These are phyloP conservation scores for Aspergillus candidus DNA, from an alignment of 2,329 filamentous ascomycete genomes.

Conservation along the genomic window DNA sequence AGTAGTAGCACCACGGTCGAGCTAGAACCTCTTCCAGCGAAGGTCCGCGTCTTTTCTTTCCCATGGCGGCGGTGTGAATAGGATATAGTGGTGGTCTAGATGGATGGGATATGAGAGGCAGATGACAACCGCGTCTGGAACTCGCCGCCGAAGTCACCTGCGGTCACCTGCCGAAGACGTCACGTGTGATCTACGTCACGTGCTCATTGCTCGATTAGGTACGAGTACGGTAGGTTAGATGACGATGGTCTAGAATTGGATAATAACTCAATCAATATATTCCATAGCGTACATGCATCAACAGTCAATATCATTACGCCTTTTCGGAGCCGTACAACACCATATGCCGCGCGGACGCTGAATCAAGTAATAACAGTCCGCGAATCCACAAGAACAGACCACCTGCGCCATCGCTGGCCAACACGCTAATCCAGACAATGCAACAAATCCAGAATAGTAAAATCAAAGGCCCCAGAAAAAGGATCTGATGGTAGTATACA, in stretches of 20 bases:
- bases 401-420: constrained; percentile 12
- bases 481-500: constrained; percentile 7
- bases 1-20: constrained; percentile 98
- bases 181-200: too few species aligned
- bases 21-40: constrained; percentile 81
- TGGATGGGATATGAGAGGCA: neutral
- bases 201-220: too few species aligned
- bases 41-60: constrained; percentile 84
- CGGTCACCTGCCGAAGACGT: too few species aligned
- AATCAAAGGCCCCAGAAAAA: neutral
- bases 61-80: constrained; percentile 50
- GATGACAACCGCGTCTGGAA: neutral
- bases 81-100: neutral
- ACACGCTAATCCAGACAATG: constrained; percentile 6
- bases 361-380: neutral
- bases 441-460: neutral
- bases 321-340: too few species aligned
- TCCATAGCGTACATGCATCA: too few species aligned
- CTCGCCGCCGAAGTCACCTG: too few species aligned
- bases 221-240: too few species aligned
- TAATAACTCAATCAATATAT: too few species aligned
- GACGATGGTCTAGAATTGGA: too few species aligned
- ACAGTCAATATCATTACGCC: too few species aligned
- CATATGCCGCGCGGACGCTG: too few species aligned
- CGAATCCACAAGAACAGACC: constrained; percentile 1